Base-by-base conservation (phyloP, 495 filamentous ascomycete species). In the Thermothielavioides terrestris region DNA sequence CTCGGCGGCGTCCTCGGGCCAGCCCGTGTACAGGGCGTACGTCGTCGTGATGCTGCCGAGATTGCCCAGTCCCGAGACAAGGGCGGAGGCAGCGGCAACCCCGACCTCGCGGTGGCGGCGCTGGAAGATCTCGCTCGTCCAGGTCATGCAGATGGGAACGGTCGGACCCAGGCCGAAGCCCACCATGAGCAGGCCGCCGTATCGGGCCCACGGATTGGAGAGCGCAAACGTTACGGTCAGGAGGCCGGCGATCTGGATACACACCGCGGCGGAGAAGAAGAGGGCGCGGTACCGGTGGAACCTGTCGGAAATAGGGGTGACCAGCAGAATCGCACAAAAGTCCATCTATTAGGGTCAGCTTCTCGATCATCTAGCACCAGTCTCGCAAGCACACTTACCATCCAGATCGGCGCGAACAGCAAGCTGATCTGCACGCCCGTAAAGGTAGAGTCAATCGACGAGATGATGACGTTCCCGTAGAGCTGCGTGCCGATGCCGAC, bases 121-220 rank as follows among this genome's bases (percentile, higher is more conserved):
- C 64, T 95, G 89, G 73, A 95, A 95, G 50, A 94, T 85, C 65
- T 94, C 86, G 51, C 79, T 85, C 6, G 89, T 89, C 89, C 89
- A 94, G 48, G 88, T 83, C 88, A 94, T 95, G 60, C 82, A 88
- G 62, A 88, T 88, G 34, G 89, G 89, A 2, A 95, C 89, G 3
- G 89, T 95, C 11, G 89, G 89, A 6, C 89, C 89, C 6, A 95
- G 80, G 4, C 89, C 89, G 64, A 94, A 95, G 6, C 89, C 89
- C 42, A 95, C 82, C 61, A 95, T 81, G 15, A 95, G 69, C n/a
- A 95, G 77, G 1, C 89, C 89, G 31, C 83, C 86, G 64, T 95
- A 95, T 12, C 89, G 78, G 1, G 85, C 80, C 89, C 89, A 95
- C 21, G 83, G 80, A 62, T 83, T 83, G 18, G 65, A 59, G 22